Evolutionary conservation across 148 eudicot species (phyloP).

Genomic region (Camellia japonica): DNA sequence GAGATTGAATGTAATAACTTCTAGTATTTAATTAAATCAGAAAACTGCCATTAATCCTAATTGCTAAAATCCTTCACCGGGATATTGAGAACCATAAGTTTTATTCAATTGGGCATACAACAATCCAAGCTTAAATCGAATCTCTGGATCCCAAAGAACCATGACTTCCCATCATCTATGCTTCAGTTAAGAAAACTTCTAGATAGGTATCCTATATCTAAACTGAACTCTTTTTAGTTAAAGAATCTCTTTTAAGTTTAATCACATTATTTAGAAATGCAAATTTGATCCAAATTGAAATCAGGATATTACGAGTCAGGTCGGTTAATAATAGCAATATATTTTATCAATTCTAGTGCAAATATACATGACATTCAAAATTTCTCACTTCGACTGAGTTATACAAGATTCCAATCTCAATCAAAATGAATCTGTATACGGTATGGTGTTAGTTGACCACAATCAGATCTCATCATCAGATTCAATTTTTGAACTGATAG

Average conservation of each 20-base stretch:
- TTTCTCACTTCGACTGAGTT: background rate
- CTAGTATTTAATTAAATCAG: background rate
- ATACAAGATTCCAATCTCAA: background rate
- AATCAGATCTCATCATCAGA: conserved; percentile 8
- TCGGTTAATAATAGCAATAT: background rate
- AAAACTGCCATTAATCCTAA: background rate
- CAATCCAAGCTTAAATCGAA: background rate
- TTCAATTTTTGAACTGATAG: background rate
- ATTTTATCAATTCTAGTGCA: background rate
- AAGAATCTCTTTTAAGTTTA: background rate
- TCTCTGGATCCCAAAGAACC: background rate
- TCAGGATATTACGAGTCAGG: background rate
- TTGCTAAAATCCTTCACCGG: conserved; percentile 3
- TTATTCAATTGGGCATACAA: background rate
- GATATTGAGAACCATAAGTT: background rate
- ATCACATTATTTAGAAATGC: background rate
- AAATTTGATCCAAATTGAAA: background rate
- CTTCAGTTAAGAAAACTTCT: too few species aligned
- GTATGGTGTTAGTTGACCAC: background rate
- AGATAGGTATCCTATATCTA: too few species aligned
- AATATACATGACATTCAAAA: background rate
- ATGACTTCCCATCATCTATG: background rate
- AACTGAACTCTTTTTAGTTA: too few species aligned
- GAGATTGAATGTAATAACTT: background rate
- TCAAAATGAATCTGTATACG: background rate